A percentile compares a stretch with the other conserved stretches of the same genome.
Conservation (phyloP, 2,329 filamentous ascomycete species). For the Pyricularia pennisetigena region DNA sequence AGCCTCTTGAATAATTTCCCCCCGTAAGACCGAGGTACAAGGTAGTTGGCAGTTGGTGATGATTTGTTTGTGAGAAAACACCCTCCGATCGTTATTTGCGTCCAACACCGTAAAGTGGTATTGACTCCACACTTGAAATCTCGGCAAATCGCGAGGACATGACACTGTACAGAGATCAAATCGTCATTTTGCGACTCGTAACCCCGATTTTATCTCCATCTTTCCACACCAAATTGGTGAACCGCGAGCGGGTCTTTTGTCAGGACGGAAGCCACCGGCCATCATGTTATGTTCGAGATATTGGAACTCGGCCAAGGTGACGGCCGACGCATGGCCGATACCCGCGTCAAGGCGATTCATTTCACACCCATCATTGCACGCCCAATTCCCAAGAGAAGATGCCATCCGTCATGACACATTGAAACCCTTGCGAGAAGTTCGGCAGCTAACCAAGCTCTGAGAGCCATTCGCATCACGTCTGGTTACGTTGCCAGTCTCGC, state of each 20-base stretch:
- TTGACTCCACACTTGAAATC: too few species aligned
- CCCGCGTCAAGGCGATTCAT: slow-evolving; percentile 29
- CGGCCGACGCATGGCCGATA: slow-evolving; percentile 14
- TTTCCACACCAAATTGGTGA: not conserved
- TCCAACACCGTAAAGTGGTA: too few species aligned
- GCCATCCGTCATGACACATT: slow-evolving; percentile 19
- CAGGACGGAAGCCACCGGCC: not conserved
- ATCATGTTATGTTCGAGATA: not conserved
- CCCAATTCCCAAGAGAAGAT: slow-evolving; percentile 25
- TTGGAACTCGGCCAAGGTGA: not conserved
- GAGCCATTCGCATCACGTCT: slow-evolving; percentile 21
- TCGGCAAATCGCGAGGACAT: too few species aligned
- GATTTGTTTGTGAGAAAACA: not conserved
- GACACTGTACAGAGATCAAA: not conserved
- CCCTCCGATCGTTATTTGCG: not conserved
- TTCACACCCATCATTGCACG: slow-evolving; percentile 26
- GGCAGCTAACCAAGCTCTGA: slow-evolving; percentile 18
- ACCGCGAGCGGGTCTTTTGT: not conserved
- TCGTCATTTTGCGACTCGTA: too few species aligned
- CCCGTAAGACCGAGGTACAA: not conserved
- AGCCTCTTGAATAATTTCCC: not conserved
- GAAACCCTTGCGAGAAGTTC: slow-evolving; percentile 14
- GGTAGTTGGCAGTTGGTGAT: not conserved
- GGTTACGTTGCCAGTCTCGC: slow-evolving; percentile 22
- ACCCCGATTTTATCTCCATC: not conserved